Evolutionary conservation across 2,329 filamentous ascomycete species (phyloP), one percentile per base, ranked within the genome.

Genomic region (Colletotrichum chlorophyti): DNA sequence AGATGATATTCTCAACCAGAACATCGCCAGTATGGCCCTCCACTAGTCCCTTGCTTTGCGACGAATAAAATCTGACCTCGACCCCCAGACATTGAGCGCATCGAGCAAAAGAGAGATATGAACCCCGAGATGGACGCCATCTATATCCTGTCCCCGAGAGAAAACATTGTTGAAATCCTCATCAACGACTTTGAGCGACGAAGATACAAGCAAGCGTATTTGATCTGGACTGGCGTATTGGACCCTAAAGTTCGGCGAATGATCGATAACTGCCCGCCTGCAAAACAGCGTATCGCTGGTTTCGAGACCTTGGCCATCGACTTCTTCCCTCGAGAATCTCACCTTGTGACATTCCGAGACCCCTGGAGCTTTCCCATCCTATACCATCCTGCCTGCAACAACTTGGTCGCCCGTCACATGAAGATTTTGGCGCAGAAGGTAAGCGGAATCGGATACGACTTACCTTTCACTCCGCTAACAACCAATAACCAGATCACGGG

Each of bases 1-100:
- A 79, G 94, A 99, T 85, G 92, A 97, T 69, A 96, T 99, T 65
- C 89, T 99, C 76, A 96, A 96, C 72, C 87, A 93, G 76, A 97
- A 97, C 73, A 91, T 99, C 75, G 94, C 93, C 65, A 97, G 93
- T 97, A 83, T 72, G 88, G 72, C 43, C 27, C 45, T 38, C 51
- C 26, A 27, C 37, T 2, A 14, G 14, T 10, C 19, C 21, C 7
- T 32, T 10, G 17, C 51, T n/a, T 35, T 29, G 29, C 38, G 32
- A 11, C 40, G 31, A 29, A 7, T n/a, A n/a, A 58, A 65, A 42
- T 42, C 52, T 61, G 42, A 63, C 53, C n/a, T 61, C 46, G 55
- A 51, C 50, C 50, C 43, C 58, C 74, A 96, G 93, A 97, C 76
- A 94, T 99, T 74, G 94, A 98, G 81, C 86, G 86, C 70, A 96